phyloP scores from a whole-genome alignment of 164 flowering plant species.

The Piper longum region DNA sequence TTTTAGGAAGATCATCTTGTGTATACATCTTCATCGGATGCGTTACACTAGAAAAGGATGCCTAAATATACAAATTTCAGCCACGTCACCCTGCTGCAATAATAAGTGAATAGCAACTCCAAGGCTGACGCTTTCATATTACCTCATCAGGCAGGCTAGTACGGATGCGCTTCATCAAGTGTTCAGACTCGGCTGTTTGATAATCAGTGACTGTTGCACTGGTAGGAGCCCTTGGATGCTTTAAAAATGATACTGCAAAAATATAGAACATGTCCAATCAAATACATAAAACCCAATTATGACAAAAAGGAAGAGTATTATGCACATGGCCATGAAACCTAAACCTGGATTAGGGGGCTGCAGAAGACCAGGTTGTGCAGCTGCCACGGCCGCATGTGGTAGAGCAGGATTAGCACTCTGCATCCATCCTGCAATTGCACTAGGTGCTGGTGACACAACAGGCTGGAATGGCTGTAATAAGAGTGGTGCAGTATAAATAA shows the following conservation, averaged over 20 bases:
- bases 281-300: too few relatives aligned
- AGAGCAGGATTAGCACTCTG: constrained; percentile 6
- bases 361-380: constrained; percentile 11
- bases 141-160: constrained; percentile 66
- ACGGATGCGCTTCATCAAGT: constrained; percentile 58
- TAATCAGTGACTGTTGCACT: constrained; percentile 54
- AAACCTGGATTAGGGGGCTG: constrained; percentile 10
- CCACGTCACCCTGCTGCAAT: neutral
- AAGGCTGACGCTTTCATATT: neutral
- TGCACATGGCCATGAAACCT: too few relatives aligned
- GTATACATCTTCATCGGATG: constrained; percentile 48
- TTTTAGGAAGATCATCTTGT: constrained; percentile 63
- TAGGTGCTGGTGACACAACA: constrained; percentile 8
- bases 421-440: constrained; percentile 13
- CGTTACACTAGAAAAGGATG: constrained; percentile 43
- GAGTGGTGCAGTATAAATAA: too few relatives aligned
- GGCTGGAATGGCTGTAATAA: constrained; percentile 12
- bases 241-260: constrained; percentile 40
- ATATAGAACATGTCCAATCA: neutral
- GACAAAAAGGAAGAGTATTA: too few relatives aligned
- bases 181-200: constrained; percentile 59
- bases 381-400: constrained; percentile 11
- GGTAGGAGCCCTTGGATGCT: constrained; percentile 58
- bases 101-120: neutral
- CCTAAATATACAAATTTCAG: constrained; percentile 15